Percentiles rank a stretch among this genome's conserved stretches.
phyloP scores from a whole-genome alignment of 257 asterid genomes.

The Gentiana straminea region DNA sequence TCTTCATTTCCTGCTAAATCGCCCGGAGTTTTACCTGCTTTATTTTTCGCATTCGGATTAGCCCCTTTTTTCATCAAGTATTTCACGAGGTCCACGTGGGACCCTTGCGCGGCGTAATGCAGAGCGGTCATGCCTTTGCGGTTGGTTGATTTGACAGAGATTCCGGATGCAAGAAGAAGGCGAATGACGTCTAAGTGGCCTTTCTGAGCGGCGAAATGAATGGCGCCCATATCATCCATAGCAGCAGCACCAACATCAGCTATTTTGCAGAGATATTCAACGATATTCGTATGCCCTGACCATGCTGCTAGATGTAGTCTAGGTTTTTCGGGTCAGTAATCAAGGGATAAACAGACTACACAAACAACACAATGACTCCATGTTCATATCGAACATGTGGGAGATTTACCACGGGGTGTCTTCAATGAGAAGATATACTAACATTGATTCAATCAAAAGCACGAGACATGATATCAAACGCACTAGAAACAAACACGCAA shows the following conservation, averaged over 20 bases:
- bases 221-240: constrained; percentile 97
- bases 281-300: constrained; percentile 77
- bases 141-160: constrained; percentile 54
- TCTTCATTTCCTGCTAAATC: constrained; percentile 71
- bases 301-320: constrained; percentile 98
- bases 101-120: constrained; percentile 92
- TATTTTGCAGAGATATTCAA: constrained; percentile 66
- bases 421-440: too few relatives aligned
- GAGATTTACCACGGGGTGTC: too few relatives aligned
- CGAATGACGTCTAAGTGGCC: constrained; percentile 73
- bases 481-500: too few relatives aligned
- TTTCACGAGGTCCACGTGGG: constrained; percentile 58
- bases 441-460: too few relatives aligned
- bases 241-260: constrained; percentile 96
- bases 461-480: too few relatives aligned
- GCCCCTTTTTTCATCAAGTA: constrained; percentile 79
- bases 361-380: background rate
- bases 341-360: constrained; percentile 9
- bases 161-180: constrained; percentile 52
- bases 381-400: background rate
- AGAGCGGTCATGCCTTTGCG: constrained; percentile 91
- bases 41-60: constrained; percentile 44
- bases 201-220: constrained; percentile 93
- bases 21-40: constrained; percentile 66
- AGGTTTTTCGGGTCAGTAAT: constrained; percentile 8